These are phyloP conservation scores for Aureobasidium sp. DNA, from an alignment of 2,329 filamentous ascomycete species.

Conservation along the genomic window DNA sequence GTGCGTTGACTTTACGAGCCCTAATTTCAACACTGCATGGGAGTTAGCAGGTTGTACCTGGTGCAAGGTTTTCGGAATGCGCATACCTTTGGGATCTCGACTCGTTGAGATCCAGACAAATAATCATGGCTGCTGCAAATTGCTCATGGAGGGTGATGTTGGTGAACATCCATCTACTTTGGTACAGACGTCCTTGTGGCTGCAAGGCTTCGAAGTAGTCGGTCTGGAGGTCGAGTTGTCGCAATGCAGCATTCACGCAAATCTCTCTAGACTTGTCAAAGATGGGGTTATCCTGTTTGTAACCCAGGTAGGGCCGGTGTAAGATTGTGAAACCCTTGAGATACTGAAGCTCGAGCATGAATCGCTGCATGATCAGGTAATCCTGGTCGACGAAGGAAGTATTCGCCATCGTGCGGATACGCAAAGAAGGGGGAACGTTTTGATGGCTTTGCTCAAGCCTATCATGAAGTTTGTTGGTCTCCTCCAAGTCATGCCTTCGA, in stretches of 20 bases:
- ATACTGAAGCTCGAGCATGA: constrained; percentile 52
- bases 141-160: constrained; percentile 44
- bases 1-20: not conserved
- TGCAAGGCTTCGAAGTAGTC: constrained; percentile 50
- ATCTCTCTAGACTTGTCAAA: constrained; percentile 47
- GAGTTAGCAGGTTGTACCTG: not conserved
- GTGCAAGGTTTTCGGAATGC: not conserved
- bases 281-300: constrained; percentile 33
- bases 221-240: constrained; percentile 49
- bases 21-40: not conserved
- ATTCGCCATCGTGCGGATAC: constrained; percentile 30
- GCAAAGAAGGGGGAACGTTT: constrained; percentile 30
- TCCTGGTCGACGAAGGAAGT: constrained; percentile 49
- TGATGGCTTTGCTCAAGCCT: constrained; percentile 13
- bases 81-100: constrained; percentile 3
- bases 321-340: constrained; percentile 53
- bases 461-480: constrained; percentile 24
- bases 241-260: constrained; percentile 50
- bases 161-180: constrained; percentile 43
- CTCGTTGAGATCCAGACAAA: constrained; percentile 42
- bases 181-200: constrained; percentile 39
- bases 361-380: constrained; percentile 49
- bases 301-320: constrained; percentile 53
- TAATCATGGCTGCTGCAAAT: constrained; percentile 45
- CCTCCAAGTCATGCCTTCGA: constrained; percentile 15